Evolutionary conservation across 2,329 filamentous ascomycete genomes (phyloP).

Genomic region (Thermothelomyces thermophilus): DNA sequence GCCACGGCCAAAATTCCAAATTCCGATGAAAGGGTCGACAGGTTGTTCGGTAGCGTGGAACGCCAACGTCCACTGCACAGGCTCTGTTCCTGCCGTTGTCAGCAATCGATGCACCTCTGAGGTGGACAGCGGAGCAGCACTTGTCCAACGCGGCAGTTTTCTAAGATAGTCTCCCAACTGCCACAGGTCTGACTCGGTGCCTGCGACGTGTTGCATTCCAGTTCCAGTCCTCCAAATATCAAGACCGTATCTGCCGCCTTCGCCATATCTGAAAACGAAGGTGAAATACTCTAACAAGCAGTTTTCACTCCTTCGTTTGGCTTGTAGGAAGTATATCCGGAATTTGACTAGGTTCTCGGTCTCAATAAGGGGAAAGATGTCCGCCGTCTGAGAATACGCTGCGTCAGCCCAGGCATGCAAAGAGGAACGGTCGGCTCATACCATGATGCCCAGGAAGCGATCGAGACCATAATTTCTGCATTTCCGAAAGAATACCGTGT

Average conservation of each 20-base stretch:
- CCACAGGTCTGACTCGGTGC: slow-evolving; percentile 11
- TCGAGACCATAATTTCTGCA: slow-evolving; percentile 7
- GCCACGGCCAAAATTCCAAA: slow-evolving; percentile 17
- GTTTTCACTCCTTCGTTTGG: slow-evolving; percentile 1
- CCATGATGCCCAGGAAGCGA: slow-evolving; percentile 18
- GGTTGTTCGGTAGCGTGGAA: slow-evolving; percentile 16
- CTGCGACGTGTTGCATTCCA: slow-evolving; percentile 6
- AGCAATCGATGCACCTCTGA: no score
- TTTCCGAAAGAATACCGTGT: slow-evolving; percentile 14
- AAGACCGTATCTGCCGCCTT: slow-evolving; percentile 13
- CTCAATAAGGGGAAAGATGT: slow-evolving; percentile 21
- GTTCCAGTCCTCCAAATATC: slow-evolving; percentile 22
- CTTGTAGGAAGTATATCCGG: slow-evolving; percentile 15
- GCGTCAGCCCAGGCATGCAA: background rate
- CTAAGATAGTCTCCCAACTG: slow-evolving; percentile 21
- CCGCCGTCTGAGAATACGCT: slow-evolving; percentile 4
- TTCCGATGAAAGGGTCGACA: slow-evolving; percentile 13
- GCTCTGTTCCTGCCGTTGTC: slow-evolving; percentile 8
- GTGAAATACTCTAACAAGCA: slow-evolving; percentile 20
- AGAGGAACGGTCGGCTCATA: background rate
- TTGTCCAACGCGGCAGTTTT: slow-evolving; percentile 11
- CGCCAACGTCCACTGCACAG: slow-evolving; percentile 16
- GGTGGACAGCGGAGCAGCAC: background rate
- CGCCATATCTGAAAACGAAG: slow-evolving; percentile 14
- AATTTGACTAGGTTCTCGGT: slow-evolving; percentile 20